Evolutionary conservation across 164 flowering plant genomes (phyloP).

Genomic region (Houttuynia cordata): DNA sequence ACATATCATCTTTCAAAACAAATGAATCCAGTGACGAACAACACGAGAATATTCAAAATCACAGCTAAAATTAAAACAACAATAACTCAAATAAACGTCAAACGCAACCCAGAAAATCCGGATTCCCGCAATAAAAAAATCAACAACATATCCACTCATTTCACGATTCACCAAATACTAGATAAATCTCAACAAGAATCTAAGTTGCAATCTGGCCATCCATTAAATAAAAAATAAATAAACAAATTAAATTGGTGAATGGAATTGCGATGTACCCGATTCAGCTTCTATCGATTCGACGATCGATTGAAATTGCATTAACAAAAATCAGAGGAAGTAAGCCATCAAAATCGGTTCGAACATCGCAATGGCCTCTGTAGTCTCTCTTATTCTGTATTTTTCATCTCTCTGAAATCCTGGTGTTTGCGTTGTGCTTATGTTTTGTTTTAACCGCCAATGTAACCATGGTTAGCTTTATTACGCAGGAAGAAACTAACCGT

Average conservation of each 20-base stretch:
- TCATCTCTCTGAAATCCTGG: neutral
- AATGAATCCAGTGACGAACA: no score
- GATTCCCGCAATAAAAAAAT: no score
- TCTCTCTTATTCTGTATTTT: neutral
- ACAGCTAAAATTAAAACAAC: no score
- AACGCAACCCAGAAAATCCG: no score
- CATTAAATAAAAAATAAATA: neutral
- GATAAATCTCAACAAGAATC: neutral
- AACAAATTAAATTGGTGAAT: neutral
- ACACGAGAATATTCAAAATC: no score
- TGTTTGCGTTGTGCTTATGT: neutral
- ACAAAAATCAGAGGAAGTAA: neutral
- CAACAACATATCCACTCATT: no score
- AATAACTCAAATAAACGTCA: no score
- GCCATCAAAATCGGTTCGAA: neutral
- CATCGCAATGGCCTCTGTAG: slow-evolving; percentile 1
- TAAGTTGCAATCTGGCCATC: neutral
- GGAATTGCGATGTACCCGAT: slow-evolving; percentile 3
- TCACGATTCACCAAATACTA: neutral
- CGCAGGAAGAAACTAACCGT: slow-evolving; percentile 1
- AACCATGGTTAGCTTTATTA: slow-evolving; percentile 15
- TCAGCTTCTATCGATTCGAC: slow-evolving; percentile 4
- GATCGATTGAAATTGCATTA: neutral
- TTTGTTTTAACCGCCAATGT: slow-evolving; percentile 6
- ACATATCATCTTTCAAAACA: no score